Evolutionary conservation across 1,284 basidiomycete species (phyloP).

Genomic region (Vanrija humicola): DNA sequence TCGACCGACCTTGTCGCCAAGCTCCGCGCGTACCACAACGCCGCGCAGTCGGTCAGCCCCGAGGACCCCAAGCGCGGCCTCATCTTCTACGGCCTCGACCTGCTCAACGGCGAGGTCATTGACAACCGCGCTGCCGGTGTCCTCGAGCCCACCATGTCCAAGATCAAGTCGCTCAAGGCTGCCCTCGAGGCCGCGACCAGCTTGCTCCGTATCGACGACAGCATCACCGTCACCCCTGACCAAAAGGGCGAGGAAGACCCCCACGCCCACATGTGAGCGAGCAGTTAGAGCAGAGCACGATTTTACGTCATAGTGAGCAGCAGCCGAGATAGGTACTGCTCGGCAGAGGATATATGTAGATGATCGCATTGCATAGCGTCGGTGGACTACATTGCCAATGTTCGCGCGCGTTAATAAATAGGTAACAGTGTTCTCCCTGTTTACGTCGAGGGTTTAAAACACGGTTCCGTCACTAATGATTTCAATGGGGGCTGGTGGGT

Average conservation of each 20-base stretch:
- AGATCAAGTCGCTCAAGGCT: constrained; percentile 93
- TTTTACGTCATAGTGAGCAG: not conserved
- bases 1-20: constrained; percentile 97
- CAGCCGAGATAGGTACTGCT: not conserved
- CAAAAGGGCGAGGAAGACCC: constrained; percentile 66
- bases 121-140: constrained; percentile 94
- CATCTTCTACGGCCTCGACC: constrained; percentile 89
- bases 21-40: constrained; percentile 93
- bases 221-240: constrained; percentile 56
- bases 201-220: constrained; percentile 89
- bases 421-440: not conserved
- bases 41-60: constrained; percentile 83
- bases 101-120: constrained; percentile 88
- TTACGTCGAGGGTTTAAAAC: constrained; percentile 15
- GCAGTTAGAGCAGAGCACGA: not conserved
- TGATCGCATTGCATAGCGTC: constrained; percentile 3
- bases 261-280: constrained; percentile 54
- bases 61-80: constrained; percentile 95
- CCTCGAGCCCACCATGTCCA: constrained; percentile 93
- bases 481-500: constrained; percentile 27
- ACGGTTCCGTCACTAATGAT: constrained; percentile 38
- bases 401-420: not conserved
- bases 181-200: constrained; percentile 96
- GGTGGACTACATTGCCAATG: not conserved
- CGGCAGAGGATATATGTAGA: constrained; percentile 7